Evolutionary conservation across 2,329 filamentous ascomycete species (phyloP).

Genomic region (Clathrospora elynae): DNA sequence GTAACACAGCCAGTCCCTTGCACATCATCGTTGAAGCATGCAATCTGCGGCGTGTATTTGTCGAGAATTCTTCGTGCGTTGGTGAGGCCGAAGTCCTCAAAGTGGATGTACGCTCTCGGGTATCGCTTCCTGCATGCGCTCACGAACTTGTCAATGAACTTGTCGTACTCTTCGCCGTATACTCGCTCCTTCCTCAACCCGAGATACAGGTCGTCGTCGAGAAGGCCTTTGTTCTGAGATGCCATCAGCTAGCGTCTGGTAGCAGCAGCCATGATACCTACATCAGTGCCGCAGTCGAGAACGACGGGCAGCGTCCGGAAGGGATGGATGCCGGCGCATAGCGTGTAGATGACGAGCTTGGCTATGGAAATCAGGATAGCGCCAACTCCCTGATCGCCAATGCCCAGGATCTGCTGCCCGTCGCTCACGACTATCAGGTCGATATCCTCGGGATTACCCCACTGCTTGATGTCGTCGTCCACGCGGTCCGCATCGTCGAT

Average conservation of each 20-base stretch:
- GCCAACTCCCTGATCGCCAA: slow-evolving; percentile 86
- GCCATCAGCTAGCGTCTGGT: slow-evolving; percentile 6
- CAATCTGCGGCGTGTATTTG: slow-evolving; percentile 71
- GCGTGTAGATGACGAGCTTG: slow-evolving; percentile 79
- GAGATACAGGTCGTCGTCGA: slow-evolving; percentile 79
- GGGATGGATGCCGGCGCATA: slow-evolving; percentile 86
- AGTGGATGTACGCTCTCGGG: slow-evolving; percentile 83
- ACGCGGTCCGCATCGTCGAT: slow-evolving; percentile 71
- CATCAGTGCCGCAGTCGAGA: slow-evolving; percentile 82
- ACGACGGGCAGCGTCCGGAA: slow-evolving; percentile 79
- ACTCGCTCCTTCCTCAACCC: slow-evolving; percentile 71
- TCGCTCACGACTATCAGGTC: slow-evolving; percentile 90
- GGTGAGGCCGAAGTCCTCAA: slow-evolving; percentile 81
- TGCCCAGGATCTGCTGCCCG: slow-evolving; percentile 75
- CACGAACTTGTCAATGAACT: slow-evolving; percentile 78
- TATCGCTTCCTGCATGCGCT: slow-evolving; percentile 69
- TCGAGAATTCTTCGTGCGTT: slow-evolving; percentile 81
- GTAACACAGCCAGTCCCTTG: slow-evolving; percentile 90
- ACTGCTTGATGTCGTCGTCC: slow-evolving; percentile 68
- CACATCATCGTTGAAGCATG: slow-evolving; percentile 91
- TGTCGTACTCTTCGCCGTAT: slow-evolving; percentile 73
- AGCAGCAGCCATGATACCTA: slow-evolving; percentile 27
- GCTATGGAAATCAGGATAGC: slow-evolving; percentile 83
- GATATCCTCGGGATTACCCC: slow-evolving; percentile 73
- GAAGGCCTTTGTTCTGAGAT: slow-evolving; percentile 67